Base-by-base conservation (phyloP, 768 basidiomycete genomes). In the Phlebiopsis gigantea region DNA sequence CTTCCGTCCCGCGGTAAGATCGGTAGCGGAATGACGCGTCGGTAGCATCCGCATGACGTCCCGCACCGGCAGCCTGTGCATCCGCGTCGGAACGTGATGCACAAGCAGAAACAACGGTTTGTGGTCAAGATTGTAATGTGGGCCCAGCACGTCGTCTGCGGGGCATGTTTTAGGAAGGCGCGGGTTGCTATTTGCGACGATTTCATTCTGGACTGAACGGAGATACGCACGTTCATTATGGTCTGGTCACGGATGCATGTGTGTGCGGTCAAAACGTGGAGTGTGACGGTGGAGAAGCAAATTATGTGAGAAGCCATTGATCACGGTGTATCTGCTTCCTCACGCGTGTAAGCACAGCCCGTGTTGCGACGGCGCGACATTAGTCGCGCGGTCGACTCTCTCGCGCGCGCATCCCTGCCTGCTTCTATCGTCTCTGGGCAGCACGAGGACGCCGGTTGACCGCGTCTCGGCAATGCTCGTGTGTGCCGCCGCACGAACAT, bases 51-150 rank as follows among this genome's bases (percentile, higher is more conserved):
- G 34, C 12, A 39, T 39, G 34, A 39, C 34, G 34, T 39, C 34
- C 31, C 34, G 34, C 34, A 12, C 34, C 3, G 12, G 3, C 34
- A 17, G 8, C 34, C 12, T 10, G 17, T 3, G 34, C 34, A 39
- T 12, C 12, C 34, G 34, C 12, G 34, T 17, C 21, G 25, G 22
- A 26, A 47, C 46, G 22, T 22, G 4, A 30, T 6, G 17, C 15
- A 48, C 47, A 8, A 17, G n/a, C n/a, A 3, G 34, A 39, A 17
- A 39, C 17, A 17, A 39, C 34, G 34, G 34, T 39, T 2, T n/a
- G n/a, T 42, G 53, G 53, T 28, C 53, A 25, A 22, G 42, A 54
- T 54, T 22, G 15, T 44, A 54, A 54, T 42, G 53, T 22, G 19
- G 53, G 41, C 19, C 5, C 15, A 51, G 50, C 31, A 22, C 19